Base-by-base conservation (phyloP, 257 asterid genomes). In the Solanum verrucosum region DNA sequence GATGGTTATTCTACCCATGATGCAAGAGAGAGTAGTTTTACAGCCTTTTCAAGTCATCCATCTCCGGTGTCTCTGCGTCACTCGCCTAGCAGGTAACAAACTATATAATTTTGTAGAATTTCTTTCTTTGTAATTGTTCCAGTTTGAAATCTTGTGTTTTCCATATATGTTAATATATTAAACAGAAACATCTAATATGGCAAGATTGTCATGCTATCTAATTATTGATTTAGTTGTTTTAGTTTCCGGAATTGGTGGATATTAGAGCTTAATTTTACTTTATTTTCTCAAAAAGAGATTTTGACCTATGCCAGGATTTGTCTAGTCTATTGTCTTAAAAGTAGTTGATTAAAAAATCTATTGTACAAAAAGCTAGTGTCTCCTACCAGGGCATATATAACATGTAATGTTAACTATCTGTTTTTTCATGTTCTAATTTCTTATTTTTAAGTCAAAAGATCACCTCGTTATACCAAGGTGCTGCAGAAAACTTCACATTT, bases 61-160 rank as follows among this genome's bases (percentile, higher is more conserved):
- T 95, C 94, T 90, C 91, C 90, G 13, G 91, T 89, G 38, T 92
- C 94, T 13, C 88, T 86, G 87, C 92, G 59, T 88, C 91, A 90
- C 90, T 93, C 98, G 38, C 94, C 94, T 37, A 92, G 93, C 94
- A 95, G 99, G 98, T 95, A 91, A 74, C 21, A 2, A 83, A 29
- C 65, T 81, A 11, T 46, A 15, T 16, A 27, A 46, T 46, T 44
- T 81, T 46, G 27, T 79, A 27, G 5, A 49, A 46, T 46, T 49
- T 82, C 70, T 81, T 81, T 42, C 85, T 46, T 44, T 81, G 84
- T 44, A 81, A 46, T 42, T 27, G 31, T 81, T 81, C 40, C 37
- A 42, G 75, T 68, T 14, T 68, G 75, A 68, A 68, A 14, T 29
- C 23, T 68, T 68, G 37, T 75, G 83, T 75, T 25, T 78, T 42